phyloP scores from a whole-genome alignment of 1,139 yeast species.

The Debaryomycetaceae sp. region DNA sequence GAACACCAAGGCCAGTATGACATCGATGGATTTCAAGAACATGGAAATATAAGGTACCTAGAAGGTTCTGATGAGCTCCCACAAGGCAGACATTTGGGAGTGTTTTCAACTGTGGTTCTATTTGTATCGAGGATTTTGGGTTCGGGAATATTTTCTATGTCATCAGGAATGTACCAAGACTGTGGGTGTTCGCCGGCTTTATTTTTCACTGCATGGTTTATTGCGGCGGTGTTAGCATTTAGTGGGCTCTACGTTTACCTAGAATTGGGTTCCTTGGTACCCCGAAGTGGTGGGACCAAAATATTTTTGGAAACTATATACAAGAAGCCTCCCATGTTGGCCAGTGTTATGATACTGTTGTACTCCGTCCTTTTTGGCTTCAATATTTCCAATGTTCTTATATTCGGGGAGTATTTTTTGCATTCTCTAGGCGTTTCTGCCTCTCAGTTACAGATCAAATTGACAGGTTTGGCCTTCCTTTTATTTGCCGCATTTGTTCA shows the following conservation, averaged over 20 bases:
- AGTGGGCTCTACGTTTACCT: slow-evolving; percentile 64
- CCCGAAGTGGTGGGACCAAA: slow-evolving; percentile 73
- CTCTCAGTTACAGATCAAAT: slow-evolving; percentile 37
- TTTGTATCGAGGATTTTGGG: slow-evolving; percentile 72
- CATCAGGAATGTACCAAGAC: slow-evolving; percentile 62
- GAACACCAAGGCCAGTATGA: slow-evolving; percentile 7
- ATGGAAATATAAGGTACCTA: slow-evolving; percentile 17
- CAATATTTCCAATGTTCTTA: slow-evolving; percentile 60
- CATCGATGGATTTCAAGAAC: slow-evolving; percentile 1
- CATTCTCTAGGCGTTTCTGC: slow-evolving; percentile 44
- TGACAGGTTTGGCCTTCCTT: slow-evolving; percentile 44
- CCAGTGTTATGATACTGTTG: slow-evolving; percentile 56
- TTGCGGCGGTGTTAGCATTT: slow-evolving; percentile 60
- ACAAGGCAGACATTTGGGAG: slow-evolving; percentile 71
- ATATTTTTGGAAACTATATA: slow-evolving; percentile 67
- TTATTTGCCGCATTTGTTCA: slow-evolving; percentile 46
- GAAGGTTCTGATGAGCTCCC: slow-evolving; percentile 55
- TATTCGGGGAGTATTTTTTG: slow-evolving; percentile 67
- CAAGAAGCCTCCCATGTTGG: slow-evolving; percentile 54
- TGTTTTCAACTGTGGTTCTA: slow-evolving; percentile 60
- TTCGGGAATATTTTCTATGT: slow-evolving; percentile 72
- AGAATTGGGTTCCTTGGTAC: slow-evolving; percentile 67
- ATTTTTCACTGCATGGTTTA: slow-evolving; percentile 59
- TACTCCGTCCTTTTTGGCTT: slow-evolving; percentile 63
- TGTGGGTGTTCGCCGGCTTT: slow-evolving; percentile 64